Percentiles rank a stretch among this genome's conserved stretches.
Conservation (phyloP, 2,329 filamentous ascomycete genomes). For the Nemania serpens region DNA sequence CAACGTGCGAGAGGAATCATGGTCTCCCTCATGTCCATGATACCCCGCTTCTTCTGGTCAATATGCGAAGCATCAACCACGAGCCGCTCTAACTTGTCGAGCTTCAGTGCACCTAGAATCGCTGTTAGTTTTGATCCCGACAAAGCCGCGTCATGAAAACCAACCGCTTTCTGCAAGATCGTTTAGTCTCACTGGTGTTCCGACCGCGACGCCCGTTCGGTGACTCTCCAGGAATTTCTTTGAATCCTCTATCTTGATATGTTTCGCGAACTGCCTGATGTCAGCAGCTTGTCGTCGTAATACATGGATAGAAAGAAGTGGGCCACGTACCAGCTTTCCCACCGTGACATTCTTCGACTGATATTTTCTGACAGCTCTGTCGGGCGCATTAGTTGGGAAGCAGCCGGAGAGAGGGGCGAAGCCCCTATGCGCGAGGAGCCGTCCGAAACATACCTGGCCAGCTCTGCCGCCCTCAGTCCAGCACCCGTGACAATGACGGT, state of each 20-base stretch:
- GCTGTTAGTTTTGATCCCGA: background rate
- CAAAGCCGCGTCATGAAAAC: slow-evolving; percentile 31
- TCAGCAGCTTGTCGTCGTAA: slow-evolving; percentile 21
- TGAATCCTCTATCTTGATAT: slow-evolving; percentile 92
- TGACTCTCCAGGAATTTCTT: slow-evolving; percentile 71
- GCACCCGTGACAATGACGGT: slow-evolving; percentile 87
- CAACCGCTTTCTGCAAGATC: slow-evolving; percentile 82
- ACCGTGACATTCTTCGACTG: slow-evolving; percentile 78
- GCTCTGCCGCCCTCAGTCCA: slow-evolving; percentile 82
- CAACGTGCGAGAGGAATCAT: slow-evolving; percentile 79
- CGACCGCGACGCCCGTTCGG: slow-evolving; percentile 84
- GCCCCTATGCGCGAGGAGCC: too few relatives aligned
- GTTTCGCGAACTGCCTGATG: slow-evolving; percentile 76
- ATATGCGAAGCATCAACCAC: slow-evolving; percentile 91
- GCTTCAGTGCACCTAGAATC: slow-evolving; percentile 65
- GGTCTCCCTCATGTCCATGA: slow-evolving; percentile 95
- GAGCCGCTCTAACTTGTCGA: slow-evolving; percentile 74
- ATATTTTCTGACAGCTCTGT: slow-evolving; percentile 73
- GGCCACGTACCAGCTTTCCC: slow-evolving; percentile 69
- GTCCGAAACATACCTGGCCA: slow-evolving; percentile 64
- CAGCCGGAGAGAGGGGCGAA: too few relatives aligned
- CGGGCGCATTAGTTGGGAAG: background rate
- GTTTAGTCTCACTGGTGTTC: slow-evolving; percentile 81
- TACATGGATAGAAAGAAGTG: background rate
- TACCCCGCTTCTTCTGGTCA: slow-evolving; percentile 90